Evolutionary conservation across 139 green algal genomes (phyloP), one percentile per base, ranked within the genome.

Genomic region (Haematococcus sp.): DNA sequence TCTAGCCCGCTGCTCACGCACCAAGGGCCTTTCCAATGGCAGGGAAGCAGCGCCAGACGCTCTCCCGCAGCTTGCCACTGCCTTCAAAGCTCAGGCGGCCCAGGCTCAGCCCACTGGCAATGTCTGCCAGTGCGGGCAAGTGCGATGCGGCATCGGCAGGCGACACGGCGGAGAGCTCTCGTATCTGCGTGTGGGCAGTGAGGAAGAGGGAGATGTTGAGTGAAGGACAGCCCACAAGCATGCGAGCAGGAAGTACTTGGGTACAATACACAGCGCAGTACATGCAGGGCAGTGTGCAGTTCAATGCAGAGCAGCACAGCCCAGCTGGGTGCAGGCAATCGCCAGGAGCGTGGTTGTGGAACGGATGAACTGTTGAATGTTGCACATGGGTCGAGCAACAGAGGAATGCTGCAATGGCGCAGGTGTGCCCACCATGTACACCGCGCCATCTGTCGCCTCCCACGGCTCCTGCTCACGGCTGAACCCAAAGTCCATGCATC

Each of bases 401-500:
- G n/a, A n/a, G n/a, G n/a, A n/a, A n/a, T n/a, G n/a, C n/a, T n/a
- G n/a, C n/a, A n/a, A n/a, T n/a, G n/a, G n/a, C n/a, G n/a, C n/a
- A n/a, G n/a, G n/a, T n/a, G 40, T 11, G 40, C 82, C 35, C 34
- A 98, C 60, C 71, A 98, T 80, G 77, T 93, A 90, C 7, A 97
- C 70, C 1, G 86, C 91, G 0, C 94, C 94, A 59, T 98, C 94
- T 0, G 87, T 90, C 1, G 90, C 90, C 83, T 98, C 94, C 94
- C 94, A 98, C 0, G 91, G 86, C 82, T 97, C 83, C 55, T 88
- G 89, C 1, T 81, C 81, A 83, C 85, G 82, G 27, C 67, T 82
- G 76, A 94, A 93, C 34, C 90, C 88, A 68, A 94, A 87, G 82
- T 98, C 93, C 80, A 95, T 93, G 87, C 93, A 98, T 30, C 93